A percentile compares a stretch with the other conserved stretches of the same genome.
Evolutionary conservation across 192 early-diverging fungal species (phyloP).

Genomic region (Paraglomus brasilianum): DNA sequence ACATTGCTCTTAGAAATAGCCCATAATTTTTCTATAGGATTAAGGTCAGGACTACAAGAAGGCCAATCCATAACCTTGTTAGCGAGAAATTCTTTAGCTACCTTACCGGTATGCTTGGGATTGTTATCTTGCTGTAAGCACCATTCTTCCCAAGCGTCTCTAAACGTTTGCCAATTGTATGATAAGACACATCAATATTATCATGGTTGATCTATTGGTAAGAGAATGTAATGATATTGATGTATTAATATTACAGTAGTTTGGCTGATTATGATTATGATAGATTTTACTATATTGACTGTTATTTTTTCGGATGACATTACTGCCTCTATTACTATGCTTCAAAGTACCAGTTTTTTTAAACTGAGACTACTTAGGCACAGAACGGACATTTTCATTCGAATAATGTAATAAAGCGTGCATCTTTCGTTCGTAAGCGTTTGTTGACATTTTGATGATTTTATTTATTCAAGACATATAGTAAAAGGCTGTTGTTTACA

Average conservation of each 20-base stretch:
- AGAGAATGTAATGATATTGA: background rate
- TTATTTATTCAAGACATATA: too few relatives aligned
- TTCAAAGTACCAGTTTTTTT: too few relatives aligned
- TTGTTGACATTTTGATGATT: too few relatives aligned
- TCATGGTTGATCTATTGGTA: background rate
- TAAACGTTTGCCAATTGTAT: background rate
- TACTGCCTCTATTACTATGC: too few relatives aligned
- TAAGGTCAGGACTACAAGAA: background rate
- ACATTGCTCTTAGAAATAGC: background rate
- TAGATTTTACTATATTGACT: too few relatives aligned
- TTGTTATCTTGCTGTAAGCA: conserved; percentile 8
- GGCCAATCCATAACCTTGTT: conserved; percentile 11
- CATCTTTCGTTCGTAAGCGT: too few relatives aligned
- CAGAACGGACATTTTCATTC: too few relatives aligned
- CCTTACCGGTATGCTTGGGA: conserved; percentile 12
- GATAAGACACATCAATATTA: background rate
- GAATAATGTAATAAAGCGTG: too few relatives aligned
- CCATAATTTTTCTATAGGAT: background rate
- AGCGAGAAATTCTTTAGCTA: conserved; percentile 10
- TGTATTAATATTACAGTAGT: background rate
- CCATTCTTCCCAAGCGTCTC: background rate
- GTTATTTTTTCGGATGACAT: too few relatives aligned
- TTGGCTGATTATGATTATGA: too few relatives aligned
- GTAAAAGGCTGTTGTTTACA: too few relatives aligned
- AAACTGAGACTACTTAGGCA: too few relatives aligned